Conservation (phyloP, 139 green algal species). For the Auxenochlorella protothecoides region DNA sequence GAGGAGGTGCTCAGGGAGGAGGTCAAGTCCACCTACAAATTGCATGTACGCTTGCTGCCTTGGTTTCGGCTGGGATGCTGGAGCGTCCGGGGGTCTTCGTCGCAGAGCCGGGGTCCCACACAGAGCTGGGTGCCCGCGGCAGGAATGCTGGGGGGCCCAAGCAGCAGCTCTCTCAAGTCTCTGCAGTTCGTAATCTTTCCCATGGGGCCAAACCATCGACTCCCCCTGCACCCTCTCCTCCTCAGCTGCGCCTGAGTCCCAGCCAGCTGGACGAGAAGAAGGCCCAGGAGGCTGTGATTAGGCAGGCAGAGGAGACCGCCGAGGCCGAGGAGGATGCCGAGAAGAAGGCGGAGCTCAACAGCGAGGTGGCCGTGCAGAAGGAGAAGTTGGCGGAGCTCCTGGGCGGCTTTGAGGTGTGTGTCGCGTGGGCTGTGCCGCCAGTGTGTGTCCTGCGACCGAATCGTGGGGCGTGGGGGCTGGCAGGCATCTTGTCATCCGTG, state of each 20-base stretch:
- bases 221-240: background rate
- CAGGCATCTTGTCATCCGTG: background rate
- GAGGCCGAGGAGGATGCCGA: constrained; percentile 25
- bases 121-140: background rate
- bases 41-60: constrained; percentile 31
- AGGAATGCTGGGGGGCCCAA: background rate
- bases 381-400: constrained; percentile 18
- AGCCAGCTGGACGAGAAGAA: constrained; percentile 50
- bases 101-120: too few species aligned
- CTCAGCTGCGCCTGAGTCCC: constrained; percentile 49
- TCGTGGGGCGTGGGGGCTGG: constrained; percentile 7
- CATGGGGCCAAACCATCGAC: background rate
- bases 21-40: constrained; percentile 42
- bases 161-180: background rate
- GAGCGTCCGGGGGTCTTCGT: background rate
- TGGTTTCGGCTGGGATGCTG: background rate
- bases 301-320: constrained; percentile 33
- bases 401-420: background rate
- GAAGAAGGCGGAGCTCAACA: constrained; percentile 33
- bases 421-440: constrained; percentile 1
- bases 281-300: constrained; percentile 23
- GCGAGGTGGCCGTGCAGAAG: constrained; percentile 24
- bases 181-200: background rate
- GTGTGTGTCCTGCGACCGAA: constrained; percentile 12
- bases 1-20: constrained; percentile 63